A percentile compares a stretch with the other conserved stretches of the same genome.
Evolutionary conservation across 176 grass and related monocot species (phyloP).

Genomic region (Oryza glumipatula): DNA sequence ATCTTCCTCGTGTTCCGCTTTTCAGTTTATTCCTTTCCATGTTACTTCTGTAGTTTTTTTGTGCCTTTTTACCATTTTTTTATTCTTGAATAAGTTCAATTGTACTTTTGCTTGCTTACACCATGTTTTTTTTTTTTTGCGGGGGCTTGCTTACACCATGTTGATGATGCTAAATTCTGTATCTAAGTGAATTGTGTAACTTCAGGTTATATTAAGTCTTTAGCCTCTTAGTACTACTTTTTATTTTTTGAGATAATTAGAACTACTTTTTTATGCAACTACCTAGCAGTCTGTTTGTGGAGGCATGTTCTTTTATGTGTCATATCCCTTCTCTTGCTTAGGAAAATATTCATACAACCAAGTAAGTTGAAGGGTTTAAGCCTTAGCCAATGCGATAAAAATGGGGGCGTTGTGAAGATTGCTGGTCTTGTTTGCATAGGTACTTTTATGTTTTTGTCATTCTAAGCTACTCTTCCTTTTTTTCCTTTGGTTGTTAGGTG

Average conservation of each 20-base stretch:
- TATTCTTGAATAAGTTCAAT: conserved; percentile 12
- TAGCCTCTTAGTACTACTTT: neutral
- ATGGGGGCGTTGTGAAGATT: conserved; percentile 2
- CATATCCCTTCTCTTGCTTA: neutral
- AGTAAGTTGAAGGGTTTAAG: neutral
- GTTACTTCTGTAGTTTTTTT: neutral
- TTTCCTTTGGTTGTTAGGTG: conserved; percentile 51
- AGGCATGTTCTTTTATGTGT: neutral
- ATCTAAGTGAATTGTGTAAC: neutral
- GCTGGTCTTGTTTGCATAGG: neutral
- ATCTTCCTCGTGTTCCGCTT: neutral
- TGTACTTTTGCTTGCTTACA: neutral
- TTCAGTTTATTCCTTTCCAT: neutral
- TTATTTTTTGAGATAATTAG: too few relatives aligned
- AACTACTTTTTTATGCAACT: neutral
- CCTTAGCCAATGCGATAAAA: neutral
- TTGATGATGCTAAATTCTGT: conserved; percentile 7
- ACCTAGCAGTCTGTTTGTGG: neutral
- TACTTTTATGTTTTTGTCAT: conserved; percentile 25
- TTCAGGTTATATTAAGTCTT: neutral
- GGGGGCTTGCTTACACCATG: neutral
- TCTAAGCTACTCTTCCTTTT: conserved; percentile 12
- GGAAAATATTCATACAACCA: neutral
- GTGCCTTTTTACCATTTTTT: neutral
- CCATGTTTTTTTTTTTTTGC: too few relatives aligned